These are phyloP conservation scores for Rickenella mellea DNA, from an alignment of 768 basidiomycete species.

Conservation along the genomic window DNA sequence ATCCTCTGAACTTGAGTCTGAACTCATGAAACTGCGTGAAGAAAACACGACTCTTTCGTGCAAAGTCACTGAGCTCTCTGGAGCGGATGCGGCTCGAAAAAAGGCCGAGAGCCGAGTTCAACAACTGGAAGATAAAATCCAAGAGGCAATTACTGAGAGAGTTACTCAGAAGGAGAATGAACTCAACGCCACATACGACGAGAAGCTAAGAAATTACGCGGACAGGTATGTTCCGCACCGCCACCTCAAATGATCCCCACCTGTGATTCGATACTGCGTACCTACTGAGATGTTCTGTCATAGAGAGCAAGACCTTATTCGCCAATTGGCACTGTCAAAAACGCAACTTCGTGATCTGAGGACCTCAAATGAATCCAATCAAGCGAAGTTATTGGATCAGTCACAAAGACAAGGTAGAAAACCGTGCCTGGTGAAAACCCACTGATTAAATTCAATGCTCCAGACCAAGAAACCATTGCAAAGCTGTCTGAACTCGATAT, in stretches of 20 bases:
- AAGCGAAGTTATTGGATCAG: slow-evolving; percentile 87
- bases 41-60: slow-evolving; percentile 79
- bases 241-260: not conserved
- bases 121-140: slow-evolving; percentile 90
- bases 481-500: slow-evolving; percentile 92
- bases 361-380: slow-evolving; percentile 83
- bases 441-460: not conserved
- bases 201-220: slow-evolving; percentile 91
- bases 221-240: slow-evolving; percentile 54
- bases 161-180: slow-evolving; percentile 93
- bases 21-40: slow-evolving; percentile 61
- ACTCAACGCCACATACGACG: slow-evolving; percentile 93
- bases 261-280: not conserved
- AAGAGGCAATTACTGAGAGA: slow-evolving; percentile 81
- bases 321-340: slow-evolving; percentile 83
- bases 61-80: slow-evolving; percentile 52
- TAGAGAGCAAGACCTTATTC: slow-evolving; percentile 88
- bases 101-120: slow-evolving; percentile 67
- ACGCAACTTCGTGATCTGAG: slow-evolving; percentile 87
- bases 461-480: slow-evolving; percentile 87
- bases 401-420: slow-evolving; percentile 75
- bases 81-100: slow-evolving; percentile 62
- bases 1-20: slow-evolving; percentile 63
- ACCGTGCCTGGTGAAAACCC: not conserved
- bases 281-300: not conserved